phyloP scores from a whole-genome alignment of 805 yeast genomes.

The Torulaspora microellipsoides region DNA sequence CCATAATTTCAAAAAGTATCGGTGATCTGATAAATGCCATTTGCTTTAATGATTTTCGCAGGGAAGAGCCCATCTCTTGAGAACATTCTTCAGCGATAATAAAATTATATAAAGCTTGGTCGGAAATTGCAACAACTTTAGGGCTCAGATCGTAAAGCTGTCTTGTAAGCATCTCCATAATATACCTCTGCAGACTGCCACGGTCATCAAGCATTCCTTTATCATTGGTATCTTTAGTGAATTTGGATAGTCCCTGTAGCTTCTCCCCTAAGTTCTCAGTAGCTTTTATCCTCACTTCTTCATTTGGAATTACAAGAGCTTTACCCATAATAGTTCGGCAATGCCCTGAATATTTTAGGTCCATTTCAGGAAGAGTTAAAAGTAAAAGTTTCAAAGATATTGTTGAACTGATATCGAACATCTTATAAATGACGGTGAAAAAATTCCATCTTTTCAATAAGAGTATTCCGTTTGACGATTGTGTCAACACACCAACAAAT shows the following conservation, averaged over 20 bases:
- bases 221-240: background rate
- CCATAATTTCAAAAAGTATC: conserved; percentile 57
- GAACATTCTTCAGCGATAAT: conserved; percentile 39
- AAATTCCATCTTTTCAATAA: conserved; percentile 80
- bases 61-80: conserved; percentile 19
- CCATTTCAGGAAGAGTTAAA: conserved; percentile 56
- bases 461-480: conserved; percentile 55
- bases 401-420: conserved; percentile 49
- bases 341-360: conserved; percentile 57
- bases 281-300: conserved; percentile 50
- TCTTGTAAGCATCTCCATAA: conserved; percentile 45
- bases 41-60: conserved; percentile 37
- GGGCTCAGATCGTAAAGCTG: conserved; percentile 65
- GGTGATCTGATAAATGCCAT: conserved; percentile 50
- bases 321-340: conserved; percentile 62
- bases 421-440: conserved; percentile 72
- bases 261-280: conserved; percentile 45
- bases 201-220: conserved; percentile 3
- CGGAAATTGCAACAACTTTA: conserved; percentile 52
- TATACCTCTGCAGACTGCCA: conserved; percentile 6
- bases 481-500: conserved; percentile 69
- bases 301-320: conserved; percentile 53
- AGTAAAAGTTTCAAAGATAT: conserved; percentile 52
- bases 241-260: conserved; percentile 15
- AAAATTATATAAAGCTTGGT: conserved; percentile 51